Percentiles rank a stretch among this genome's conserved stretches.
These are phyloP conservation scores for Oryza officinalis DNA, from an alignment of 176 grass and related monocot species.

Conservation along the genomic window DNA sequence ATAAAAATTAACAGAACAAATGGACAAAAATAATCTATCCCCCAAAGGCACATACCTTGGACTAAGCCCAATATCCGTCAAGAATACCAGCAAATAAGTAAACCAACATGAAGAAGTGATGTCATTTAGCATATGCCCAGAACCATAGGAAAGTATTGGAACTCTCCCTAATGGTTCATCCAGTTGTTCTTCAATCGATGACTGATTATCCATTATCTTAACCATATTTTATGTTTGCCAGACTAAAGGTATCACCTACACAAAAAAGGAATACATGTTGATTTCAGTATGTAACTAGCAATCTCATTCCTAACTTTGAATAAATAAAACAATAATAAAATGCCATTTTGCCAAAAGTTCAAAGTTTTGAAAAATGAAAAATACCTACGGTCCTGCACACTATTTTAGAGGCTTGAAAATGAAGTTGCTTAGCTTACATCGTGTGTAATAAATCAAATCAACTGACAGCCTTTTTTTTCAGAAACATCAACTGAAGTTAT, in stretches of 20 bases:
- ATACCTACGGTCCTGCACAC: no score
- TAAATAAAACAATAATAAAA: slow-evolving; percentile 3
- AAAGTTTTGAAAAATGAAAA: neutral
- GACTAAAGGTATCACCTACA: slow-evolving; percentile 33
- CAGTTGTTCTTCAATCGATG: slow-evolving; percentile 45
- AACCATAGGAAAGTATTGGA: slow-evolving; percentile 77
- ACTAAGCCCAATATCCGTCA: slow-evolving; percentile 85
- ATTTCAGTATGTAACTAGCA: neutral
- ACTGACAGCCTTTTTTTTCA: neutral
- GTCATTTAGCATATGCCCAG: slow-evolving; percentile 98
- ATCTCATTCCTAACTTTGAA: neutral
- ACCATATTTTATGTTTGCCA: slow-evolving; percentile 43
- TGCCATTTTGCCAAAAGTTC: neutral
- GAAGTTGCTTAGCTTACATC: neutral
- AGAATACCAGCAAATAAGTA: slow-evolving; percentile 89
- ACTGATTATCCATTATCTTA: slow-evolving; percentile 42
- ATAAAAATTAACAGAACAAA: slow-evolving; percentile 12
- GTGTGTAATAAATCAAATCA: slow-evolving; percentile 3
- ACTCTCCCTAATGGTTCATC: slow-evolving; percentile 65
- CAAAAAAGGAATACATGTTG: slow-evolving; percentile 22
- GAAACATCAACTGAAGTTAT: neutral
- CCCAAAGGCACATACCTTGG: slow-evolving; percentile 55
- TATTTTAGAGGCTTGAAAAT: neutral
- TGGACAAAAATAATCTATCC: neutral
- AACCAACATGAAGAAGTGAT: slow-evolving; percentile 98